Conservation (phyloP, 306 rosid genomes). For the Castanea crenata region DNA sequence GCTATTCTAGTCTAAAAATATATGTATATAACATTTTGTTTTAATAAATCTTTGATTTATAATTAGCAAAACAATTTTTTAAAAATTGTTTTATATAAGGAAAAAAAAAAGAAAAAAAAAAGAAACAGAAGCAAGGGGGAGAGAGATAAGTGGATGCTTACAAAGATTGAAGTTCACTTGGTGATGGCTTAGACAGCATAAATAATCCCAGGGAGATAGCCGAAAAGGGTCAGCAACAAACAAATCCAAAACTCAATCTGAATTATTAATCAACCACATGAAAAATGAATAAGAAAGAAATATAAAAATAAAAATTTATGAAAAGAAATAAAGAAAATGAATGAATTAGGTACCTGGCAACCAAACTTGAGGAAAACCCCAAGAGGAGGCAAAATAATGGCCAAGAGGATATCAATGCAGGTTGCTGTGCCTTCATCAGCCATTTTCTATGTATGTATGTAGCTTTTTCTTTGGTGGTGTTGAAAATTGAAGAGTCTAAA, state of each 20-base stretch:
- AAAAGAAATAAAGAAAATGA: too few species aligned
- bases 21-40: too few species aligned
- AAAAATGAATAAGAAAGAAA: too few species aligned
- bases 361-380: constrained; percentile 90
- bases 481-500: too few species aligned
- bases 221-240: constrained; percentile 61
- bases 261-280: not conserved
- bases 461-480: too few species aligned
- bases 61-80: too few species aligned
- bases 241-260: constrained; percentile 93
- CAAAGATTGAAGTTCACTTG: constrained; percentile 46
- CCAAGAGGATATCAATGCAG: constrained; percentile 69
- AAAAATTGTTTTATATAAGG: too few species aligned
- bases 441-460: constrained; percentile 11
- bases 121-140: not conserved
- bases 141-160: constrained; percentile 16
- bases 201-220: constrained; percentile 73
- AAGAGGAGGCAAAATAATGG: constrained; percentile 83
- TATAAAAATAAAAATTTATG: too few species aligned
- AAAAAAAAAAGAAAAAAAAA: not conserved
- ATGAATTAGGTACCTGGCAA: constrained; percentile 59
- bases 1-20: too few species aligned
- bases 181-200: constrained; percentile 67
- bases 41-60: too few species aligned
- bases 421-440: constrained; percentile 40